phyloP scores from a whole-genome alignment of 2,329 filamentous ascomycete genomes.

The Elsinoe fawcettii region DNA sequence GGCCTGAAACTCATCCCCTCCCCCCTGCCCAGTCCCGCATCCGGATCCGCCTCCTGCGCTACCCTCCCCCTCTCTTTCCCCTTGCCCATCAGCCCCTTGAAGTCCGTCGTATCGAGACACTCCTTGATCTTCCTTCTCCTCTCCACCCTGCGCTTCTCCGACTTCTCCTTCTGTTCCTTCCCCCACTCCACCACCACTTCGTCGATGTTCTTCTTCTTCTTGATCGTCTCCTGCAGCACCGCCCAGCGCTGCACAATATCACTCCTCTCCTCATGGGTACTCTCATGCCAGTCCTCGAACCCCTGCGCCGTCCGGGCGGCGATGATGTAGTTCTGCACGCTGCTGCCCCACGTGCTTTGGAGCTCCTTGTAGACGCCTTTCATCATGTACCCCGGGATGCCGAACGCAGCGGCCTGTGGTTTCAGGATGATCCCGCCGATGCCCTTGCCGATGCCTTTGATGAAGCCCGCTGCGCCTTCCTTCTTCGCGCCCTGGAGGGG shows the following conservation, averaged over 20 bases:
- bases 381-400: constrained; percentile 65
- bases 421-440: constrained; percentile 70
- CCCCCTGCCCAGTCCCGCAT: not conserved
- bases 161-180: constrained; percentile 22
- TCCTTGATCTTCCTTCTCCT: constrained; percentile 11
- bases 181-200: constrained; percentile 37
- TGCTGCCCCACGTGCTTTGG: constrained; percentile 59
- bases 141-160: not conserved
- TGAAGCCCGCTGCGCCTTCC: constrained; percentile 54
- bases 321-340: constrained; percentile 70
- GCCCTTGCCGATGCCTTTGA: constrained; percentile 73
- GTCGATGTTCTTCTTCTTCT: constrained; percentile 50
- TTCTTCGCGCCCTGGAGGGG: constrained; percentile 59
- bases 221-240: constrained; percentile 51
- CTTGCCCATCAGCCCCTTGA: constrained; percentile 4
- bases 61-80: not conserved
- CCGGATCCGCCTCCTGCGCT: not conserved
- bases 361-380: constrained; percentile 70
- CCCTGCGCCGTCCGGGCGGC: constrained; percentile 70
- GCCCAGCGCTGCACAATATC: constrained; percentile 62
- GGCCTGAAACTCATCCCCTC: not conserved
- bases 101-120: constrained; percentile 12
- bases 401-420: constrained; percentile 34
- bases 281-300: constrained; percentile 52
- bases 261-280: constrained; percentile 51